These are phyloP conservation scores for Orbilia ellipsospora DNA, from an alignment of 2,329 filamentous ascomycete genomes.

Conservation along the genomic window DNA sequence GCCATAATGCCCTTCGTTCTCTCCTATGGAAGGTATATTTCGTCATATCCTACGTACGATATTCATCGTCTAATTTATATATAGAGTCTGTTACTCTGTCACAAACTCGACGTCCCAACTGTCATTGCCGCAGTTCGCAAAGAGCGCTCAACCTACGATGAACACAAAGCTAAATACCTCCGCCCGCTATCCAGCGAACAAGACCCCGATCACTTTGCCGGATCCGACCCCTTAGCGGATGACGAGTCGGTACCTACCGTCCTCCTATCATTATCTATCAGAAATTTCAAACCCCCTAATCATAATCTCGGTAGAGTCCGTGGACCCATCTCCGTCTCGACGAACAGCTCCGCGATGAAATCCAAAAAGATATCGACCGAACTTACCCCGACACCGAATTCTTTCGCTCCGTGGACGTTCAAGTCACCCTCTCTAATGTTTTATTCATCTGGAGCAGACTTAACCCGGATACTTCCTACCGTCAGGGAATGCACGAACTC, in stretches of 20 bases:
- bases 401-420: conserved; percentile 82
- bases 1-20: conserved; percentile 45
- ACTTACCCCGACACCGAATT: conserved; percentile 89
- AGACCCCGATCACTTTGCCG: conserved; percentile 52
- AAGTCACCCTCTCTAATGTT: conserved; percentile 84
- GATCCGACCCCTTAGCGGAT: conserved; percentile 82
- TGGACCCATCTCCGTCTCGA: conserved; percentile 90
- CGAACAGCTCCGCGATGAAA: conserved; percentile 84
- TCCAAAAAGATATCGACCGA: conserved; percentile 91
- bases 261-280: background rate
- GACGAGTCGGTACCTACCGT: conserved; percentile 72
- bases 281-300: background rate
- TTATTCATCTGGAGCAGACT: conserved; percentile 95
- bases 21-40: conserved; percentile 45
- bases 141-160: conserved; percentile 57
- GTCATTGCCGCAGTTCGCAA: conserved; percentile 48
- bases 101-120: conserved; percentile 52
- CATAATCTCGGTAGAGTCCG: conserved; percentile 64
- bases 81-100: conserved; percentile 45
- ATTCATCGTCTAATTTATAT: background rate
- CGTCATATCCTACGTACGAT: background rate
- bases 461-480: conserved; percentile 85
- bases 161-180: conserved; percentile 50
- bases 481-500: conserved; percentile 99
- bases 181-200: conserved; percentile 44